Evolutionary conservation across 108 stramenopile species (phyloP).

Genomic region (Chaetoceros tenuissimus): DNA sequence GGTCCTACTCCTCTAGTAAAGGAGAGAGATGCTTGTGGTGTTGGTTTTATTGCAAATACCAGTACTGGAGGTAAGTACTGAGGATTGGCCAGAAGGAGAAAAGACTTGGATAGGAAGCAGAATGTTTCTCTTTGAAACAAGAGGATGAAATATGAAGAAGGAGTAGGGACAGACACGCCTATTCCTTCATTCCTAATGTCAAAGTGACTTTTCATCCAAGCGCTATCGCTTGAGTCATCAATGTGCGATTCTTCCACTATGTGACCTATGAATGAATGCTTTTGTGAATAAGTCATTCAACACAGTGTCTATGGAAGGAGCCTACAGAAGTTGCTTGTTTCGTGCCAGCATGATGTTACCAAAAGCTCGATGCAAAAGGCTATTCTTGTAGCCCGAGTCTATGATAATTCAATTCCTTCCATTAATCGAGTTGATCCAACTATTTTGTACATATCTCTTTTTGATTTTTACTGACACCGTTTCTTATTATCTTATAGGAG

Average conservation of each 20-base stretch:
- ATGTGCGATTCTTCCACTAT: not conserved
- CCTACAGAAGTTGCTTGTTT: not conserved
- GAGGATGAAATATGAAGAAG: no score
- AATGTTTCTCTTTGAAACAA: no score
- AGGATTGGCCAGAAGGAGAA: not conserved
- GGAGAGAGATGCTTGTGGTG: conserved; percentile 97
- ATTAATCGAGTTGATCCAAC: not conserved
- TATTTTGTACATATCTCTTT: not conserved
- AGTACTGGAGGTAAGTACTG: conserved; percentile 47
- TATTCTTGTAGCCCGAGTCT: no score
- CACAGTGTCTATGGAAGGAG: no score
- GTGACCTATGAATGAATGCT: not conserved
- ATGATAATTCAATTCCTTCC: no score
- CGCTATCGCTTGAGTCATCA: no score
- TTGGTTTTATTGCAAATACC: conserved; percentile 90
- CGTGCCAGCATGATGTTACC: not conserved
- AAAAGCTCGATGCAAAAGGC: no score
- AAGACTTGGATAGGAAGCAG: no score
- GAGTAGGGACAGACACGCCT: no score
- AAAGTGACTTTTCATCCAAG: no score
- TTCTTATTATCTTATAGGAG: conserved; percentile 18
- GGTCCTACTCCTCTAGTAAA: conserved; percentile 63
- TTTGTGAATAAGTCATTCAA: not conserved
- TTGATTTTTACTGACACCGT: not conserved
- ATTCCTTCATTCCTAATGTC: not conserved